Evolutionary conservation across 805 yeast species (phyloP), one percentile per base, ranked within the genome.

Genomic region (Suhomyces pyralidae): DNA sequence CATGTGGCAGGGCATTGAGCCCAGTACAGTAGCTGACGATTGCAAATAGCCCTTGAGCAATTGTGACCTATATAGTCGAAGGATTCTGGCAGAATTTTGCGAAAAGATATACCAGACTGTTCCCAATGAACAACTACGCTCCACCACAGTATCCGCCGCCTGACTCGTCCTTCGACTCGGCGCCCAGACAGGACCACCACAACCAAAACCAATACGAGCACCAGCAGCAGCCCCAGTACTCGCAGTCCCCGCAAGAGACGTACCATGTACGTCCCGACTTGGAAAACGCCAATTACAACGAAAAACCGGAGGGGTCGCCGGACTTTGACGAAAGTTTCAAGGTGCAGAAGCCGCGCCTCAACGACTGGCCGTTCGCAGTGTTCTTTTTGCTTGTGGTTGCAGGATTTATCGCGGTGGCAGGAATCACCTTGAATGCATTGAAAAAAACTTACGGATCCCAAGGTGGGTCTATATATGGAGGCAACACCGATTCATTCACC

Each of bases 391-490:
- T 63, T 6, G 71, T 78, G 24, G 73, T 83, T 2, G 81, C 74
- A 15, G 96, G 92, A 0, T 90, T 89, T 63, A 66, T 83, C 25
- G 90, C 83, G 0, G 74, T 91, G 40, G 85, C 96, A 0, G 86
- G 80, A 6, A 77, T 90, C 48, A 81, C 89, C 1, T 68, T 91
- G 55, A 76, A 82, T 55, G 86, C 88, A 7, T 86, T 88, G 71
- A 75, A 81, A 3, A 59, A 71, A 17, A 81, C 83, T 3, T 80
- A 81, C 59, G 70, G 80, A 12, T 73, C 72, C 51, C 81, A 81
- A 53, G 93, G 92, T 5, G 69, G 81, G 22, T 82, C 86, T 4
- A 86, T 87, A 55, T 88, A 89, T 65, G 67, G 71, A 42, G 42
- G 42, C 14, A 63, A 78, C 6, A 61, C 65, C 10, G 74, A 80